Base-by-base conservation (phyloP, 202 grass and related monocot genomes). In the Digitaria exilis region DNA sequence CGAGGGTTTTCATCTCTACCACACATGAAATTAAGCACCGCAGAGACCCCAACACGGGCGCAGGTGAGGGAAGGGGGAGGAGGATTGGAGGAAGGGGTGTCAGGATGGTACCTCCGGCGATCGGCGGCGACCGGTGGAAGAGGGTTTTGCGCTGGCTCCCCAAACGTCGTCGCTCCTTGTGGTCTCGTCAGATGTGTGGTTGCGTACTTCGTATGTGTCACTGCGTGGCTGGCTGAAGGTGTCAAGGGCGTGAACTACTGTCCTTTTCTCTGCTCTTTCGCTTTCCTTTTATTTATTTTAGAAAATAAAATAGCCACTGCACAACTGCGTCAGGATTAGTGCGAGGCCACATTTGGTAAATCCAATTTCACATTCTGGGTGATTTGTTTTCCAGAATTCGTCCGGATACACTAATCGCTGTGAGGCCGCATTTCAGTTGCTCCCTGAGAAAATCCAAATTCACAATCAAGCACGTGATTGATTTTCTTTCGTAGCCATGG, bases 91-190 rank as follows among this genome's bases (percentile, higher is more conserved):
- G 51, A 37, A 31, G 50, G 17, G 18, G 10, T 14, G 12, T 8
- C 13, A 32, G 31, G 31, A 2, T 34, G 32, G 32, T 34, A 56
- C 78, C 63, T 56, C 48, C 32, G 64, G 48, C 22, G 75, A 78
- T 45, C 21, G 59, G 59, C 19, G 12, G 76, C 5, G 12, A 17
- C 3, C 58, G 19, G 76, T n/a, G 76, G 43, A 69, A 3, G 60
- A 49, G 60, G 77, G 77, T 67, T 80, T 80, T 54, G 60, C 61
- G 18, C 29, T 2, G 76, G 60, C 6, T 9, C 19, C 16, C n/a
- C 54, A 30, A 25, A 28, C 16, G n/a, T n/a, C n/a, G 31, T 1
- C 28, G 45, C 11, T n/a, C n/a, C n/a, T n/a, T n/a, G n/a, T n/a
- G n/a, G n/a, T 30, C 42, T 51, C 3, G n/a, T 10, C 25, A 3